Evolutionary conservation across 192 early-diverging fungal species (phyloP).

Genomic region (Martensiomyces pterosporus): DNA sequence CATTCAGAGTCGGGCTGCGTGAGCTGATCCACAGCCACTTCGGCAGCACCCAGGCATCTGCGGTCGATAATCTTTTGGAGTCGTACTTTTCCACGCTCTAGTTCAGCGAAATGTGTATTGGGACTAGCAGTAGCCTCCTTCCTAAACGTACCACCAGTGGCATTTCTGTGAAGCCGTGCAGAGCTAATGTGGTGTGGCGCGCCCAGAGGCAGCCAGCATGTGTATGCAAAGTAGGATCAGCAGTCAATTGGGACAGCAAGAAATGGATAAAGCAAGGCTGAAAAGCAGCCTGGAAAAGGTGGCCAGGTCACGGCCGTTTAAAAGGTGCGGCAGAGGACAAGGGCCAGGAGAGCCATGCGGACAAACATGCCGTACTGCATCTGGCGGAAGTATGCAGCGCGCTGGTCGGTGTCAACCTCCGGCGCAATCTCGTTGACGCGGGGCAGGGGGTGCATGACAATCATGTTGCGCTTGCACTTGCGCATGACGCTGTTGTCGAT

Average conservation of each 20-base stretch:
- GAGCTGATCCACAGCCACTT: conserved; percentile 21
- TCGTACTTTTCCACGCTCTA: conserved; percentile 14
- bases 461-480: conserved; percentile 92
- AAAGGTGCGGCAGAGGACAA: conserved; percentile 59
- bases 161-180: too few species aligned
- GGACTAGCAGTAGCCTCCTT: too few species aligned
- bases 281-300: too few species aligned
- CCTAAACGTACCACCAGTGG: too few species aligned
- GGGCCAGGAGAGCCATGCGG: conserved; percentile 92
- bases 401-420: conserved; percentile 96
- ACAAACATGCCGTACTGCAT: conserved; percentile 98
- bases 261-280: too few species aligned
- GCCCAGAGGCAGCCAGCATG: too few species aligned
- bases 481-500: conserved; percentile 83
- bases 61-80: conserved; percentile 12
- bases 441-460: conserved; percentile 98
- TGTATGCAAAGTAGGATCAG: too few species aligned
- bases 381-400: conserved; percentile 97
- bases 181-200: too few species aligned
- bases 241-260: background rate
- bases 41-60: conserved; percentile 17
- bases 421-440: conserved; percentile 92
- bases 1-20: conserved; percentile 32
- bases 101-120: too few species aligned
- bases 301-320: too few species aligned